These are phyloP conservation scores for Ceratocystis papillata DNA, from an alignment of 2,329 filamentous ascomycete genomes.

Conservation along the genomic window DNA sequence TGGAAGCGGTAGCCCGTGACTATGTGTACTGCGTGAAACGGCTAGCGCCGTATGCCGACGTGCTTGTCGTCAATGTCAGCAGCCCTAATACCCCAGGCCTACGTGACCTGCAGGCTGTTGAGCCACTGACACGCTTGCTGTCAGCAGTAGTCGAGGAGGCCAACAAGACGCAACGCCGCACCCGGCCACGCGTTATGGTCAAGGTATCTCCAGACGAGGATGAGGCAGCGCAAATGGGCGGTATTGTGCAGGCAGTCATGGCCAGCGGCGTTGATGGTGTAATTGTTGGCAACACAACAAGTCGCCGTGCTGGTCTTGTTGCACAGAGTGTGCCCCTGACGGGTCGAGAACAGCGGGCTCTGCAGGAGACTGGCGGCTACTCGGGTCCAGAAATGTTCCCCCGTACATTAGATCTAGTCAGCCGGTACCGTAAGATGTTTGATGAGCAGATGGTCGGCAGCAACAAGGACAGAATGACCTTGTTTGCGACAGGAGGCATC, in stretches of 20 bases:
- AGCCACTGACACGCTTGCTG: constrained; percentile 70
- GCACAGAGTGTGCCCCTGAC: constrained; percentile 57
- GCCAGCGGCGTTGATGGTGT: constrained; percentile 82
- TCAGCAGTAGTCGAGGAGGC: constrained; percentile 74
- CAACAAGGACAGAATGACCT: constrained; percentile 52
- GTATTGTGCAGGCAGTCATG: constrained; percentile 78
- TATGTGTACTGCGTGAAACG: constrained; percentile 84
- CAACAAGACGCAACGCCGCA: constrained; percentile 53
- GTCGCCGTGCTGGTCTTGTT: constrained; percentile 56
- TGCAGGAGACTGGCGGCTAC: constrained; percentile 75
- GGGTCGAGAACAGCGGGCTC: constrained; percentile 51
- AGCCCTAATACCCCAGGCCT: constrained; percentile 92
- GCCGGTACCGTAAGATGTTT: constrained; percentile 61
- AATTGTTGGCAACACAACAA: constrained; percentile 96
- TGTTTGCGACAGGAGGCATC: constrained; percentile 91
- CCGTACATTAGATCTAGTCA: constrained; percentile 66
- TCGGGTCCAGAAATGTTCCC: constrained; percentile 84
- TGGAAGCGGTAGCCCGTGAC: constrained; percentile 65
- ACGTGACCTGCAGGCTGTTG: constrained; percentile 72
- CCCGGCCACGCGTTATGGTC: constrained; percentile 73
- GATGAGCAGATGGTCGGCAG: constrained; percentile 37
- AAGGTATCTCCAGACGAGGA: constrained; percentile 97
- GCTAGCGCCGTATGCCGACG: constrained; percentile 79
- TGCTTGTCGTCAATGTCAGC: constrained; percentile 96
- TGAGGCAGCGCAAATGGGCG: constrained; percentile 68